These are phyloP conservation scores for Pelargonium australe DNA, from an alignment of 441 rosid species.

Conservation along the genomic window DNA sequence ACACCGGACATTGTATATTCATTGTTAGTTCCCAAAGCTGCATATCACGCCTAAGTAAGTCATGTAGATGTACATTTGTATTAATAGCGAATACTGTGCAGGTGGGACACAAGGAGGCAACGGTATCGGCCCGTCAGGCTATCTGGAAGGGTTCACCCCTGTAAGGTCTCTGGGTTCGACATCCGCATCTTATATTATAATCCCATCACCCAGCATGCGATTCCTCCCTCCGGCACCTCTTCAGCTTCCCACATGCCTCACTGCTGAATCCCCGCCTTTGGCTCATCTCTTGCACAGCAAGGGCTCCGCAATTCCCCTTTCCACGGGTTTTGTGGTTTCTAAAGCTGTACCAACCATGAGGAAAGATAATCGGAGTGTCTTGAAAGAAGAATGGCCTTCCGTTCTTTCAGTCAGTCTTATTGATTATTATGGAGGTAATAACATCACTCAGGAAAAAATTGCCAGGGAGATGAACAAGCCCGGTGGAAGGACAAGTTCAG, in stretches of 20 bases:
- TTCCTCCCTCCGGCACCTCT: slow-evolving; percentile 91
- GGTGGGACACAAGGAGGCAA: slow-evolving; percentile 59
- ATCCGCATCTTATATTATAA: slow-evolving; percentile 72
- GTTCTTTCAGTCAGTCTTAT: slow-evolving; percentile 79
- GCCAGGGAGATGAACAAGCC: slow-evolving; percentile 48
- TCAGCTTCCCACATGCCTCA: slow-evolving; percentile 94
- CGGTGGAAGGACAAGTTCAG: slow-evolving; percentile 52
- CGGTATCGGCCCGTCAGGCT: slow-evolving; percentile 40
- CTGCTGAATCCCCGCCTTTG: slow-evolving; percentile 98
- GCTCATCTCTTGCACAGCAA: slow-evolving; percentile 99
- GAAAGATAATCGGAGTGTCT: slow-evolving; percentile 60
- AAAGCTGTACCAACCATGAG: slow-evolving; percentile 90
- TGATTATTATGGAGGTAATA: slow-evolving; percentile 79
- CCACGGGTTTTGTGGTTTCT: slow-evolving; percentile 88
- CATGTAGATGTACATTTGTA: background rate
- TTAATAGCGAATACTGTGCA: slow-evolving; percentile 22
- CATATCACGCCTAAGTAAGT: background rate
- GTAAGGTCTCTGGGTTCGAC: slow-evolving; percentile 89
- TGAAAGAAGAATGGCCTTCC: slow-evolving; percentile 95
- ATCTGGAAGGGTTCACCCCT: slow-evolving; percentile 88
- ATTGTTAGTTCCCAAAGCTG: background rate
- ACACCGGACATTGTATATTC: background rate
- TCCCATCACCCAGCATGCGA: slow-evolving; percentile 96
- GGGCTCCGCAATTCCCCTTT: slow-evolving; percentile 82
- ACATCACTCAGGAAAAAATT: slow-evolving; percentile 43